These are phyloP conservation scores for Dactylellina leptospora DNA, from an alignment of 2,329 filamentous ascomycete species.

Conservation along the genomic window DNA sequence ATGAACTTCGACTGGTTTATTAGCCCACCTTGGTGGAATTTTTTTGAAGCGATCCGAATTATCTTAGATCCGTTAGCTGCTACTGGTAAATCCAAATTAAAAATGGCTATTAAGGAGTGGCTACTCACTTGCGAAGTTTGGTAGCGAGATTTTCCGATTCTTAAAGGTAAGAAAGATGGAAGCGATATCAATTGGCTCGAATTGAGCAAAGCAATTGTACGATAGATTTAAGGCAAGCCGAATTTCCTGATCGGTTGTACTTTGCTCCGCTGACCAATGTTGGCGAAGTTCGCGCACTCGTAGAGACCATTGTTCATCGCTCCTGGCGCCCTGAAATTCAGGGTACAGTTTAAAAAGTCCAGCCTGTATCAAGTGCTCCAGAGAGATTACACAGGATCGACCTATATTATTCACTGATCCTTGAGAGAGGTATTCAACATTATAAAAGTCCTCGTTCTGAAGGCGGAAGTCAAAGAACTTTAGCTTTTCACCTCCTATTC, in stretches of 20 bases:
- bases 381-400: too few species aligned
- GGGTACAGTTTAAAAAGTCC: not conserved
- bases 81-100: constrained; percentile 3
- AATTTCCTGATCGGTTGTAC: not conserved
- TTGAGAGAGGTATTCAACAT: too few species aligned
- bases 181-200: not conserved
- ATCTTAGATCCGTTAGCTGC: constrained; percentile 5
- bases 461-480: too few species aligned
- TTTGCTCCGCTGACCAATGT: not conserved
- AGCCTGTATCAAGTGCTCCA: too few species aligned
- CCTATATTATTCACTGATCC: too few species aligned
- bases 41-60: constrained; percentile 4
- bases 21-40: not conserved
- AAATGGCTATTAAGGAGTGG: constrained; percentile 3
- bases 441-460: too few species aligned
- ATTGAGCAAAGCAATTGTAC: constrained; percentile 5
- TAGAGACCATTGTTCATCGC: not conserved
- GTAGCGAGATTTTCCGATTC: not conserved
- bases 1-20: not conserved
- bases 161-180: constrained; percentile 8
- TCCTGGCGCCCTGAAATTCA: constrained; percentile 2
- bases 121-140: not conserved
- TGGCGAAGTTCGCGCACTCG: constrained; percentile 3
- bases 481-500: too few species aligned
- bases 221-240: not conserved